A percentile compares a stretch with the other conserved stretches of the same genome.
Conservation (phyloP, 257 asterid species). For the Anisodus tanguticus region DNA sequence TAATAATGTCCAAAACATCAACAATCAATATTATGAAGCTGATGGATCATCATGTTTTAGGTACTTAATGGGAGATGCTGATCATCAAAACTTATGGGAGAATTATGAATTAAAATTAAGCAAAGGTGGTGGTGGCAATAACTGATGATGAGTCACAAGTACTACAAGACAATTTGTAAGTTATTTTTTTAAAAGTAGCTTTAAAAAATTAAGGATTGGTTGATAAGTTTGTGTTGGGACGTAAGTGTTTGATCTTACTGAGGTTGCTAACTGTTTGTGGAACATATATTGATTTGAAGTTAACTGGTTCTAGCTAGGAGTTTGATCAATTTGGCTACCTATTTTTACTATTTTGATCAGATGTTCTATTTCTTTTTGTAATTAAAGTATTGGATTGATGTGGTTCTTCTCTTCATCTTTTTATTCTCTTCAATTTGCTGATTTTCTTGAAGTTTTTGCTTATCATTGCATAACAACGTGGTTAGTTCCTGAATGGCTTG, state of each 20-base stretch:
- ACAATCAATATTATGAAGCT: conserved; percentile 41
- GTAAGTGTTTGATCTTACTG: background rate
- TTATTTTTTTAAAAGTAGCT: background rate
- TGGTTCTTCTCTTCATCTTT: background rate
- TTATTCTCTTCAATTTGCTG: background rate
- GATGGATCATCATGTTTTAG: conserved; percentile 60
- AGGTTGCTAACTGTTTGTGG: conserved; percentile 19
- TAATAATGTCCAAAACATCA: conserved; percentile 35
- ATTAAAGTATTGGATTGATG: background rate
- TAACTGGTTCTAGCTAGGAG: conserved; percentile 23
- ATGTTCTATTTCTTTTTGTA: background rate
- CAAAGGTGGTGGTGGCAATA: conserved; percentile 27
- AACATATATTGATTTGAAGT: conserved; percentile 19
- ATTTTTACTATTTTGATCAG: background rate
- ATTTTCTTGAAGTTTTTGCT: background rate
- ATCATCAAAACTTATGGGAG: conserved; percentile 52
- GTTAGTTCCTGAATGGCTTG: background rate
- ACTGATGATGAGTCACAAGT: background rate
- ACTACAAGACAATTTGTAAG: conserved; percentile 6
- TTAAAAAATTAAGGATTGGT: background rate
- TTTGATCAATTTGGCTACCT: background rate
- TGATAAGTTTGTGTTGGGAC: conserved; percentile 1
- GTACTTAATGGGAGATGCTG: conserved; percentile 71
- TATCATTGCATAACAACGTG: background rate
- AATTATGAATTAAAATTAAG: conserved; percentile 53